Evolutionary conservation across 2,329 filamentous ascomycete species (phyloP).

Genomic region (Aureobasidium leucospermi): DNA sequence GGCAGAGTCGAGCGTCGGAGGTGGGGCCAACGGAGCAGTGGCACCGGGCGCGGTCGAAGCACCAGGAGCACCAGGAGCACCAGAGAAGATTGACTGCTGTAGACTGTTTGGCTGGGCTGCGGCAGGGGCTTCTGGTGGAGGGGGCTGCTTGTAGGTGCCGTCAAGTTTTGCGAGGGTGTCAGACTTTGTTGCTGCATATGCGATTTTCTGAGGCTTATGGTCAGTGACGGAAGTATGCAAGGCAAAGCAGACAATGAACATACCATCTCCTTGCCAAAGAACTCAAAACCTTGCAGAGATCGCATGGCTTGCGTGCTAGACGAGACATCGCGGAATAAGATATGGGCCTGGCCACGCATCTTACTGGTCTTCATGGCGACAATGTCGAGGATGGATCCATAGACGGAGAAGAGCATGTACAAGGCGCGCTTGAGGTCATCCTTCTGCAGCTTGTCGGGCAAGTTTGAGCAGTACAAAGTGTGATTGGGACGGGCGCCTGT

Average conservation of each 20-base stretch:
- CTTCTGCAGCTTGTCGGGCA: slow-evolving; percentile 87
- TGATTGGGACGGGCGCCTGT: slow-evolving; percentile 11
- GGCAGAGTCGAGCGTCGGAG: slow-evolving; percentile 14
- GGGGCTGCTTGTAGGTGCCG: slow-evolving; percentile 73
- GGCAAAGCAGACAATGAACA: slow-evolving; percentile 27
- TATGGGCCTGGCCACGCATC: slow-evolving; percentile 93
- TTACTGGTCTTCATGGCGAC: slow-evolving; percentile 80
- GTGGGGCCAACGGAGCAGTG: slow-evolving; percentile 10
- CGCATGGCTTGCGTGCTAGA: slow-evolving; percentile 93
- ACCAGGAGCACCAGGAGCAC: slow-evolving; percentile 21
- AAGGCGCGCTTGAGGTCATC: slow-evolving; percentile 76
- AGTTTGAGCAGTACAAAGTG: slow-evolving; percentile 82
- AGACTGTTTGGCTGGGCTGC: slow-evolving; percentile 43
- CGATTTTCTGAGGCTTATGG: slow-evolving; percentile 59
- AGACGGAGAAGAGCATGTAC: slow-evolving; percentile 90
- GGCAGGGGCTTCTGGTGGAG: slow-evolving; percentile 22
- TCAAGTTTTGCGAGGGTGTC: slow-evolving; percentile 85
- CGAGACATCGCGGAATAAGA: slow-evolving; percentile 83
- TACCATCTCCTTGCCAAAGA: slow-evolving; percentile 81
- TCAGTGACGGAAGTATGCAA: neutral
- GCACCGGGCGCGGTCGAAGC: slow-evolving; percentile 10
- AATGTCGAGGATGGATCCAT: slow-evolving; percentile 85
- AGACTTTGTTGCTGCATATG: slow-evolving; percentile 85
- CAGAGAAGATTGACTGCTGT: slow-evolving; percentile 63
- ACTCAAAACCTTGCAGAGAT: slow-evolving; percentile 73